Base-by-base conservation (phyloP, 306 rosid genomes). In the Trifolium dubium region DNA sequence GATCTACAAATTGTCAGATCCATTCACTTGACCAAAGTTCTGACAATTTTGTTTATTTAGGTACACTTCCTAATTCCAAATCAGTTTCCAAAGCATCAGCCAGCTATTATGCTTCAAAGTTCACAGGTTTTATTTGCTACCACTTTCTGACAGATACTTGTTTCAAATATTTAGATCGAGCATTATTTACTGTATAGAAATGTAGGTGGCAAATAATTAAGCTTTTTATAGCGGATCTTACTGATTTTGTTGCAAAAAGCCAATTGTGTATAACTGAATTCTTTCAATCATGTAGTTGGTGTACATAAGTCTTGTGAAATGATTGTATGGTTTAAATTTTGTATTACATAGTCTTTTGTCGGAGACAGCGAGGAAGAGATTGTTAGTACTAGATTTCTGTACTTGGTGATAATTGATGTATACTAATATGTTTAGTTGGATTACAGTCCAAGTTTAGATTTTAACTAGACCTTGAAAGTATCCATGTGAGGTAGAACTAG, bases 51-150 rank as follows among this genome's bases (percentile, higher is more conserved):
- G 80, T 47, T 74, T 76, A 70, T 59, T 73, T 81, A 95, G 99
- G 92, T 86, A 59, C 99, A 95, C 81, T 30, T 88, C 1, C 14
- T 37, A 14, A 83, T 95, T 77, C 76, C 98, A 67, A 76, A 88
- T 65, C 99, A 95, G 86, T 95, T 95, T 86, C 99, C 99, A 43
- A 95, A 89, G 91, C 92, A 87, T 46, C 98, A 80, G 72, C 99
- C 99, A 0, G 31, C 76, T 80, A 63, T 95, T 77, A 75, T 85
- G 77, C 97, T 95, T 89, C 98, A 90, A 71, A 95, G 99, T 85
- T 95, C 93, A 56, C 99, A 95, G 98, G 98, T 88, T 83, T 77
- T 68, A 29, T 34, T 34, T 61, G 19, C 29, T 64, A 64, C 55
- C 65, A 55, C n/a, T 34, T 58, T 73, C 62, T 62, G 44, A 14